Conservation (phyloP, 192 early-diverging fungal genomes). For the Tieghemiomyces parasiticus region DNA sequence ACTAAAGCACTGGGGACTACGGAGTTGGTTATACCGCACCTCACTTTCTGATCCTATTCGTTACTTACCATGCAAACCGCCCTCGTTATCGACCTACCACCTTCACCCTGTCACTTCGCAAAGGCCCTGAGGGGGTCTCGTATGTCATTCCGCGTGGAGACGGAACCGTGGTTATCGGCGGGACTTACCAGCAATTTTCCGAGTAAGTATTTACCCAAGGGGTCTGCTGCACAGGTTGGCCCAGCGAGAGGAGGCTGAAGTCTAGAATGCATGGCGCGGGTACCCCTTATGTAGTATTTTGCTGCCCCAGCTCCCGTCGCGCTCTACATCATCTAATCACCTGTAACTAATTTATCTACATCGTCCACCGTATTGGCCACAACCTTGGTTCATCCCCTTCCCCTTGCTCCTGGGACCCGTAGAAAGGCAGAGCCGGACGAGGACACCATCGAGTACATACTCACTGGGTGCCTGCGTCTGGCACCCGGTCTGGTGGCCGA, state of each 20-base stretch:
- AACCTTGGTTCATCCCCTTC: conserved; percentile 6
- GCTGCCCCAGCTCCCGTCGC: too few species aligned
- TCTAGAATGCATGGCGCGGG: conserved; percentile 12
- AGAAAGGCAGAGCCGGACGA: conserved; percentile 18
- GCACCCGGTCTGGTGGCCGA: conserved; percentile 18
- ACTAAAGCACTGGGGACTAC: too few species aligned
- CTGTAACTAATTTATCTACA: neutral
- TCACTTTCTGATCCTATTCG: conserved; percentile 6
- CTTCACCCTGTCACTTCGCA: too few species aligned
- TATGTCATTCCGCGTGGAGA: conserved; percentile 78
- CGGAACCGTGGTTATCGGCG: conserved; percentile 62
- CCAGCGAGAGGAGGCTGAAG: too few species aligned
- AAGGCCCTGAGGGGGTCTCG: conserved; percentile 24
- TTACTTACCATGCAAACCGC: too few species aligned
- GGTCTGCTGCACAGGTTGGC: too few species aligned
- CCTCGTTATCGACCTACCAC: too few species aligned
- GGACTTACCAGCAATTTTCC: conserved; percentile 36
- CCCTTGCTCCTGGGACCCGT: too few species aligned
- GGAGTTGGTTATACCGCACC: too few species aligned
- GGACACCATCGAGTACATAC: conserved; percentile 27
- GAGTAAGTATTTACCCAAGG: conserved; percentile 21
- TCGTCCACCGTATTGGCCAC: neutral
- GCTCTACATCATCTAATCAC: neutral
- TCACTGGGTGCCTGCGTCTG: conserved; percentile 24
- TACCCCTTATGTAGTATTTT: neutral